Percentiles rank a stretch among this genome's conserved stretches.
phyloP scores from a whole-genome alignment of 2,329 filamentous ascomycete genomes.

The Colletotrichum graminicola region DNA sequence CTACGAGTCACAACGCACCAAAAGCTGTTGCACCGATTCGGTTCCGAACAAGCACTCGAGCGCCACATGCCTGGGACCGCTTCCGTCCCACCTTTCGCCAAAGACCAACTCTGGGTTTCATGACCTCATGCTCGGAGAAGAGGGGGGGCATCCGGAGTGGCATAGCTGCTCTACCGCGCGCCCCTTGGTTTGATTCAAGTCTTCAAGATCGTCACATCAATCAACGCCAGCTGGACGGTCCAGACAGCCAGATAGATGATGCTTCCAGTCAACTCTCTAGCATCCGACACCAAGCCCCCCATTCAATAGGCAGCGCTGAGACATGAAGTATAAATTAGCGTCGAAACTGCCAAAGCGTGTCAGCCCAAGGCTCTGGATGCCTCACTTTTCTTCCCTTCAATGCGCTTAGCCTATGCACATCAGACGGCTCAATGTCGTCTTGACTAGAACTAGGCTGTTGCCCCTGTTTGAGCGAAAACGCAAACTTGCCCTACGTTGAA shows the following conservation, averaged over 20 bases:
- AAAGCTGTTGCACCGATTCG: constrained; percentile 20
- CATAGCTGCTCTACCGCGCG: background rate
- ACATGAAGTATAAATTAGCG: background rate
- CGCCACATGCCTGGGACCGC: constrained; percentile 8
- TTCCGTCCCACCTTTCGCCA: background rate
- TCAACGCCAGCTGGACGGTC: background rate
- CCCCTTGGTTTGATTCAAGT: background rate
- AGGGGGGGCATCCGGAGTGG: background rate
- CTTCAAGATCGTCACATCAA: background rate
- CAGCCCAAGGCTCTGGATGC: background rate
- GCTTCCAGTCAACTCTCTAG: background rate
- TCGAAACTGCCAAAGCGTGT: constrained; percentile 1
- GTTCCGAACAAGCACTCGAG: constrained; percentile 11
- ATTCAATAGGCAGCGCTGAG: background rate
- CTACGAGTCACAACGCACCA: constrained; percentile 1
- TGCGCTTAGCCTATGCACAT: background rate
- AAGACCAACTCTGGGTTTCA: background rate
- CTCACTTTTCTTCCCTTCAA: background rate
- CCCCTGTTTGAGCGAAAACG: background rate
- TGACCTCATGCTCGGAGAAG: background rate
- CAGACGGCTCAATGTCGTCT: background rate
- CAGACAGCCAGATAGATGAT: background rate
- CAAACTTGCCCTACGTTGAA: background rate
- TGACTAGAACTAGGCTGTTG: background rate
- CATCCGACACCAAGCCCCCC: background rate